These are phyloP conservation scores for Lachnum nothofagi DNA, from an alignment of 2,329 filamentous ascomycete genomes.

Conservation along the genomic window DNA sequence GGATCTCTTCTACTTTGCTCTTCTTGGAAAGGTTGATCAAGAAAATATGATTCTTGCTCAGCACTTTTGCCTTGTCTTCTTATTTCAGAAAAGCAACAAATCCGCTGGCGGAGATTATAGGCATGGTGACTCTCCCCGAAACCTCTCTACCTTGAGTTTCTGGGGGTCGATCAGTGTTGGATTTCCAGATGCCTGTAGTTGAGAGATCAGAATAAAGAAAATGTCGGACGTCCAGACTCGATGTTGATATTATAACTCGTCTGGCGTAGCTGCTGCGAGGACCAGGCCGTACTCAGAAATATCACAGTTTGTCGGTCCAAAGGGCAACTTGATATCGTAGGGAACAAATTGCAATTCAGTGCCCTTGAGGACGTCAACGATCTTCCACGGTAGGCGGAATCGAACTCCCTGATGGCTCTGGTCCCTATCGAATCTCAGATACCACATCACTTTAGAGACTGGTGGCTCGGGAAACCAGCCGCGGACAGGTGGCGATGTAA, in stretches of 20 bases:
- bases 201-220: neutral
- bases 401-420: neutral
- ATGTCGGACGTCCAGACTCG: neutral
- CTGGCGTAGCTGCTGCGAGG: neutral
- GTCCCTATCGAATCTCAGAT: neutral
- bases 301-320: neutral
- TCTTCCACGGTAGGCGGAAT: neutral
- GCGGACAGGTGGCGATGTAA: neutral
- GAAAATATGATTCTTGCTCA: constrained; percentile 46
- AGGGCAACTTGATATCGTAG: neutral
- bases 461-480: neutral
- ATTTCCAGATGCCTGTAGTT: neutral
- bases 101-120: neutral
- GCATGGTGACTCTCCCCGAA: neutral
- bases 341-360: neutral
- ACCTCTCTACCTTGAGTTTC: neutral
- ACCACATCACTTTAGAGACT: neutral
- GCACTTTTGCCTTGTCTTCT: neutral
- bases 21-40: constrained; percentile 49
- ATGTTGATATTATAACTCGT: neutral
- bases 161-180: neutral
- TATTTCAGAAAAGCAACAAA: neutral
- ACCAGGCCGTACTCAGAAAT: neutral
- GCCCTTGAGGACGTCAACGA: neutral
- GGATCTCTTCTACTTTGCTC: neutral